Conservation (phyloP, 176 grass and related monocot genomes). For the Melocanna baccifera region DNA sequence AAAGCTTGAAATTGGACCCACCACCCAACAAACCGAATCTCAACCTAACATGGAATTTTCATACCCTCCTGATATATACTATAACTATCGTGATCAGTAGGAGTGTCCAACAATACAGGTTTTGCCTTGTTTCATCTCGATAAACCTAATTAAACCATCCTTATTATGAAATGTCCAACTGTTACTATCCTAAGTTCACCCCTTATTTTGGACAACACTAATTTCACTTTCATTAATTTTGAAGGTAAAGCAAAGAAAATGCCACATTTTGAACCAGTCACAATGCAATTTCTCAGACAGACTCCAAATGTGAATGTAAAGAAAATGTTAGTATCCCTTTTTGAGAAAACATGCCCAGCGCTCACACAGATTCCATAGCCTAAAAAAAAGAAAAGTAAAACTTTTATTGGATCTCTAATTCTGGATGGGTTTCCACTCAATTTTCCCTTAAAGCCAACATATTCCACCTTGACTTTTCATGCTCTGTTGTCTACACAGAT, state of each 20-base stretch:
- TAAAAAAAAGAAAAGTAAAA: background rate
- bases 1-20: constrained; percentile 24
- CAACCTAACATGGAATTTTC: constrained; percentile 15
- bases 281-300: constrained; percentile 10
- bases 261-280: background rate
- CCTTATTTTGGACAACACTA: background rate
- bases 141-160: background rate
- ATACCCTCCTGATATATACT: background rate
- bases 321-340: constrained; percentile 4
- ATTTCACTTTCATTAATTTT: background rate
- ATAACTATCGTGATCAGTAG: background rate
- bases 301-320: constrained; percentile 16
- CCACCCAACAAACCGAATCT: constrained; percentile 14
- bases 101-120: background rate
- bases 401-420: constrained; percentile 2
- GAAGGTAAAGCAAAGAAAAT: background rate
- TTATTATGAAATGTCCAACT: background rate
- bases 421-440: background rate
- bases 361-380: background rate
- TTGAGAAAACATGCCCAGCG: background rate
- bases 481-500: background rate
- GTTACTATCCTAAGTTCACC: background rate
- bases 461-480: constrained; percentile 21
- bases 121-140: background rate
- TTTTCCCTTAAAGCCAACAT: background rate